Base-by-base conservation (phyloP, 2,329 filamentous ascomycete species). In the Fusarium solani-melongenae region DNA sequence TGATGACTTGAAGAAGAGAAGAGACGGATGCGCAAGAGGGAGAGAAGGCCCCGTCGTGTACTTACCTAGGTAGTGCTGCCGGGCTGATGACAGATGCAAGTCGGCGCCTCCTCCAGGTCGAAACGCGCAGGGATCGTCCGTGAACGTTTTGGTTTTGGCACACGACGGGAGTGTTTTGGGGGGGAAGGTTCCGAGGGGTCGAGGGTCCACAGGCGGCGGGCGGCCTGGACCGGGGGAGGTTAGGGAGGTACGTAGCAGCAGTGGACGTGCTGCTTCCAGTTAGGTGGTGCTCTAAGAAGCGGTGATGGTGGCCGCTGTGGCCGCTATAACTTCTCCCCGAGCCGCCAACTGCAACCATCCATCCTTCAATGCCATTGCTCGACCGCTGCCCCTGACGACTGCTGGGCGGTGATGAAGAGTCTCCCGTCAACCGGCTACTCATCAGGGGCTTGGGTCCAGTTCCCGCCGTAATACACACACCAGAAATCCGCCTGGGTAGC, bases 41-140 rank as follows among this genome's bases (percentile, higher is more conserved):
- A 20, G 24, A 55, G 17, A 41, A 31, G 27, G 46, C 14, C 41
- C 41, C 41, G 41, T 49, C 44, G 44, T 27, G 24, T 51, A 29
- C 33, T 12, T 44, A 44, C 20, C 11, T 22, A 36, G 17, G 33
- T 22, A 58, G 17, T 20, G 27, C 22, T 41, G 14, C 41, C 41
- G 8, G 41, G 41, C 56, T 57, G 46, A 49, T 66, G 59, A 64
- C 57, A 68, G 65, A 61, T 71, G 63, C 67, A 64, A 64, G 66
- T 53, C 33, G 56, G 62, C 29, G 39, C 65, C 55, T 31, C 36
- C 36, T 61, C 44, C 33, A 67, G 66, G 55, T 71, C 64, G 70
- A 71, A 74, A 76, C 74, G 29, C 41, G 55, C 62, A 75, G 62
- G 61, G 66, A 66, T 63, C 58, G 53, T 58, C 65, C 46, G 51